Evolutionary conservation across 2,329 filamentous ascomycete species (phyloP).

Genomic region (Exophiala spinifera): DNA sequence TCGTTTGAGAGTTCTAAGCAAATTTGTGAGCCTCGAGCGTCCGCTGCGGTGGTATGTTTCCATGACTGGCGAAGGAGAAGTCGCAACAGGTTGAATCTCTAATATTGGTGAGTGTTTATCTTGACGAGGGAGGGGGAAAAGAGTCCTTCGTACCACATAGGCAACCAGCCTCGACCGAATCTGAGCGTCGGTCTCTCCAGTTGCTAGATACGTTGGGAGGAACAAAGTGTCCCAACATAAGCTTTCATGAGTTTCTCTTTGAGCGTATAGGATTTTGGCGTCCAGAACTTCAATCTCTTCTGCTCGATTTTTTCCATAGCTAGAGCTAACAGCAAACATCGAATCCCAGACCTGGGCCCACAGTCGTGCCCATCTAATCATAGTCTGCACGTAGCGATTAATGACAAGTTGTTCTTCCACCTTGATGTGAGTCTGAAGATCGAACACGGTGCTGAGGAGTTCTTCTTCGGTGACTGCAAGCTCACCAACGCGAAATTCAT

Average conservation of each 20-base stretch:
- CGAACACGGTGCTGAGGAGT: background rate
- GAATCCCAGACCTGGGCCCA: constrained; percentile 7
- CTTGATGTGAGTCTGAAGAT: background rate
- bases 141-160: constrained; percentile 1
- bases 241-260: constrained; percentile 2
- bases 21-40: background rate
- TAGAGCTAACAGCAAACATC: background rate
- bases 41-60: constrained; percentile 1
- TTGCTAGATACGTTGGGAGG: constrained; percentile 1
- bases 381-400: constrained; percentile 1
- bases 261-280: constrained; percentile 3
- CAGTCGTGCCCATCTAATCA: constrained; percentile 5
- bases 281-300: constrained; percentile 9
- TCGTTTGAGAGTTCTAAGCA: constrained; percentile 2
- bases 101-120: background rate
- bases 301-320: background rate
- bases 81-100: constrained; percentile 3
- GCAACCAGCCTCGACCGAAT: constrained; percentile 1
- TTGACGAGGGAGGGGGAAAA: background rate
- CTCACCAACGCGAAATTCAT: constrained; percentile 2
- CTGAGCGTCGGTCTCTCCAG: background rate
- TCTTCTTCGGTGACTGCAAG: background rate
- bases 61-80: constrained; percentile 5
- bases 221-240: constrained; percentile 13
- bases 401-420: background rate